phyloP scores from a whole-genome alignment of 257 asterid species.

The Solanum dulcamara region DNA sequence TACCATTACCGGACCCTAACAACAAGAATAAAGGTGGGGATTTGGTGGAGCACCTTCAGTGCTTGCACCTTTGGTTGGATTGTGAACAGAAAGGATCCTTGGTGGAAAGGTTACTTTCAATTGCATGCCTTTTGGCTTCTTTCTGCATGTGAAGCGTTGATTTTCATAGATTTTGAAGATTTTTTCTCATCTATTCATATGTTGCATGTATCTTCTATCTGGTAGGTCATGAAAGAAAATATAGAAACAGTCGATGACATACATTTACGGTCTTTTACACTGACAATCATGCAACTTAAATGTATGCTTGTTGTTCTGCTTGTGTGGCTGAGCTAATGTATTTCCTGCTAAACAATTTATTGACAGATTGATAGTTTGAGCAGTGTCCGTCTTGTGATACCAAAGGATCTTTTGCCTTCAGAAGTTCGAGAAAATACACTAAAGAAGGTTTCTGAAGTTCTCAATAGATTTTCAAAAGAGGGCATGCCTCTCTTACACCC shows the following conservation, averaged over 20 bases:
- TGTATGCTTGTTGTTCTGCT: background rate
- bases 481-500: slow-evolving; percentile 86
- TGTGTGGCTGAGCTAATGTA: background rate
- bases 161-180: background rate
- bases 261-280: background rate
- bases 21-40: background rate
- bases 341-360: slow-evolving; percentile 1
- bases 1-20: background rate
- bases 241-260: background rate
- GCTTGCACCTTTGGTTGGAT: background rate
- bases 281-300: background rate
- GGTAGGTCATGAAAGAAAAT: background rate
- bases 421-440: slow-evolving; percentile 86
- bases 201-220: background rate
- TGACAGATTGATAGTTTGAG: slow-evolving; percentile 71
- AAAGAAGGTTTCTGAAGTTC: slow-evolving; percentile 77
- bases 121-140: background rate
- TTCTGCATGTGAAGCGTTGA: background rate
- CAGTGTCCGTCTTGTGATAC: slow-evolving; percentile 60
- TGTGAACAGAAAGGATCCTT: background rate
- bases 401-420: slow-evolving; percentile 81
- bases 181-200: background rate
- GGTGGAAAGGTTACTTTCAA: background rate
- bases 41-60: background rate
- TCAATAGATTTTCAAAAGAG: slow-evolving; percentile 62